Evolutionary conservation across 2,329 filamentous ascomycete species (phyloP), one percentile per base, ranked within the genome.

Genomic region (Sarocladium kiliense): DNA sequence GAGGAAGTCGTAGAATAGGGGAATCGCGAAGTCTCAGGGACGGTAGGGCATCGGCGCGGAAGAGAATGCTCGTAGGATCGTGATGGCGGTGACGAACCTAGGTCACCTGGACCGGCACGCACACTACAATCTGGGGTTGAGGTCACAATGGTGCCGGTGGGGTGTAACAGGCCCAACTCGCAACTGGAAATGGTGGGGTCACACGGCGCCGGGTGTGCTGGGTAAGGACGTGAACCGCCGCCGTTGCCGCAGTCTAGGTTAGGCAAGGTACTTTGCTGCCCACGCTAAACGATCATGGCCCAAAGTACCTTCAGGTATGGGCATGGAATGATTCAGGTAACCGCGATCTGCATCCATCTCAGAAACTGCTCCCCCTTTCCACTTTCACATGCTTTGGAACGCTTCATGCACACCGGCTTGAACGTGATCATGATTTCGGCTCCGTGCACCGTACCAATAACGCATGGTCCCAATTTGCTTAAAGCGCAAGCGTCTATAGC

Each of bases 61-160:
- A 18, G 44, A n/a, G 12, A 30, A 47, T n/a, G 25, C 16, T 6
- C 3, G 21, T 10, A 3, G 23, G 25, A 30, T 30, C n/a, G 10
- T 47, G 44, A 47, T 47, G 44, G 44, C 44, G 44, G 44, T 27
- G 44, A 47, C 44, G 44, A n/a, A n/a, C 14, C 25, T 14, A 9
- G 25, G 23, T 47, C n/a, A 23, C 11, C 9, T 30, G 44, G 23
- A 6, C 44, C 12, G 44, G 7, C 41, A 5, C 36, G n/a, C 12
- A 39, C 5, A n/a, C n/a, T n/a, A n/a, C n/a, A n/a, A n/a, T 47
- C 44, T 18, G 25, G 44, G 44, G 23, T 30, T 47, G 44, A 30
- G 44, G 44, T 47, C 44, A 47, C 44, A 23, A 10, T 18, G 27
- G 23, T 26, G 25, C 44, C 27, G 41, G 21, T 10, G 5, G 16